phyloP scores from a whole-genome alignment of 208 protist species.

The Leishmania major region DNA sequence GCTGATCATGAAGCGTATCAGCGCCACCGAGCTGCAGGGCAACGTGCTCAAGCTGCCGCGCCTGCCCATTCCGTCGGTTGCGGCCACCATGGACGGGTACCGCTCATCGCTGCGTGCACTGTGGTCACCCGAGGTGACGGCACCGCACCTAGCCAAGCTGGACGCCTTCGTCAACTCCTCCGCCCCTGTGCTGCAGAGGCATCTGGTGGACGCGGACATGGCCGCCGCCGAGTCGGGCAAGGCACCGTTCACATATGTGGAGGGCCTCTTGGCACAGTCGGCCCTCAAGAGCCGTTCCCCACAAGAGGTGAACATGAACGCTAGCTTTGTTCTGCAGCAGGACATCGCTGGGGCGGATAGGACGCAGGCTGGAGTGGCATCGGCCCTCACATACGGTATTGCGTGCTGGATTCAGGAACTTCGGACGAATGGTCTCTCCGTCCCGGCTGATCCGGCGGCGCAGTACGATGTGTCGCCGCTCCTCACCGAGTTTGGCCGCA shows the following conservation, averaged over 20 bases:
- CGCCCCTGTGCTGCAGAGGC: conserved; percentile 61
- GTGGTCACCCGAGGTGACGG: conserved; percentile 52
- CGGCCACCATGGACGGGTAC: conserved; percentile 65
- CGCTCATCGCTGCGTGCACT: conserved; percentile 55
- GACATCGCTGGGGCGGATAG: conserved; percentile 39
- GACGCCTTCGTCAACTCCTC: conserved; percentile 66
- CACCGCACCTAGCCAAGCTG: conserved; percentile 65
- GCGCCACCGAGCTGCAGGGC: conserved; percentile 47
- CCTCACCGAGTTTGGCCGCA: conserved; percentile 72
- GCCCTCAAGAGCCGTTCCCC: conserved; percentile 65
- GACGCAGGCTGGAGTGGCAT: conserved; percentile 71
- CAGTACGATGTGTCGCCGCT: conserved; percentile 73
- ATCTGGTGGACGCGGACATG: conserved; percentile 64
- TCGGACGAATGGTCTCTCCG: conserved; percentile 41
- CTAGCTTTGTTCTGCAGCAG: conserved; percentile 65
- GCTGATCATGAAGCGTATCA: conserved; percentile 63
- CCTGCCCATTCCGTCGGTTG: conserved; percentile 73
- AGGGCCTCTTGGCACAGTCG: conserved; percentile 50
- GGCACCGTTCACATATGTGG: conserved; percentile 78
- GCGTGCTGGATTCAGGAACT: conserved; percentile 53
- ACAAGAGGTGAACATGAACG: conserved; percentile 76
- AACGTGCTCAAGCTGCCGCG: conserved; percentile 84
- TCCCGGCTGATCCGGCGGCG: conserved; percentile 26
- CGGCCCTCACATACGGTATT: conserved; percentile 65
- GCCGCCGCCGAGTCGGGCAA: conserved; percentile 37